These are phyloP conservation scores for Xerophyta viscosa DNA, from an alignment of 106 monocot genomes.

Conservation along the genomic window DNA sequence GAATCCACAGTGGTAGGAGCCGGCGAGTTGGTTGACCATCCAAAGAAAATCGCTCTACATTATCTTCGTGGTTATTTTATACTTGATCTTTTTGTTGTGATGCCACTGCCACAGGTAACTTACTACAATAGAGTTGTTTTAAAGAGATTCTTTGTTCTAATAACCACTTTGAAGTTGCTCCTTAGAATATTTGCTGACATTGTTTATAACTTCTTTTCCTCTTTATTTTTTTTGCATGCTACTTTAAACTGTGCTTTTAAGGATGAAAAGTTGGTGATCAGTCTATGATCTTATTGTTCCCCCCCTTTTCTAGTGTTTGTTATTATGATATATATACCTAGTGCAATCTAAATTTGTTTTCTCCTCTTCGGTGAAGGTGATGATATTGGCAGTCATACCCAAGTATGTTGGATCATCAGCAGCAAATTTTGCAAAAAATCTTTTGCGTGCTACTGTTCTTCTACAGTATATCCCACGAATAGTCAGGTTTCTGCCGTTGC, in stretches of 20 bases:
- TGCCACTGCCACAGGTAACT: constrained; percentile 79
- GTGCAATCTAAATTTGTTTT: too few relatives aligned
- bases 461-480: constrained; percentile 87
- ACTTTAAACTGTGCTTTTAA: too few relatives aligned
- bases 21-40: constrained; percentile 65
- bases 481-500: constrained; percentile 58
- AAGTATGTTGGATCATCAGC: constrained; percentile 56
- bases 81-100: constrained; percentile 58
- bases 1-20: constrained; percentile 77
- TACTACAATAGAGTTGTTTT: neutral
- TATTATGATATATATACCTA: too few relatives aligned
- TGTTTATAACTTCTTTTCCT: too few relatives aligned
- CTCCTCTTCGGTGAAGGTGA: constrained; percentile 43
- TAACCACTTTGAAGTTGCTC: too few relatives aligned
- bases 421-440: constrained; percentile 83
- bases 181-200: too few relatives aligned
- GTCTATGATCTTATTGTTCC: too few relatives aligned
- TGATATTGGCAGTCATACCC: constrained; percentile 70
- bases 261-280: too few relatives aligned
- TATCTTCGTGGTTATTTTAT: constrained; percentile 69
- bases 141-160: neutral
- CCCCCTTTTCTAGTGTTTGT: too few relatives aligned
- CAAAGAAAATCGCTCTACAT: constrained; percentile 68
- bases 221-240: too few relatives aligned
- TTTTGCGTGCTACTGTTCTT: constrained; percentile 66